Evolutionary conservation across 2,329 filamentous ascomycete genomes (phyloP), one percentile per base, ranked within the genome.

Genomic region (Botrytis sinoallii): DNA sequence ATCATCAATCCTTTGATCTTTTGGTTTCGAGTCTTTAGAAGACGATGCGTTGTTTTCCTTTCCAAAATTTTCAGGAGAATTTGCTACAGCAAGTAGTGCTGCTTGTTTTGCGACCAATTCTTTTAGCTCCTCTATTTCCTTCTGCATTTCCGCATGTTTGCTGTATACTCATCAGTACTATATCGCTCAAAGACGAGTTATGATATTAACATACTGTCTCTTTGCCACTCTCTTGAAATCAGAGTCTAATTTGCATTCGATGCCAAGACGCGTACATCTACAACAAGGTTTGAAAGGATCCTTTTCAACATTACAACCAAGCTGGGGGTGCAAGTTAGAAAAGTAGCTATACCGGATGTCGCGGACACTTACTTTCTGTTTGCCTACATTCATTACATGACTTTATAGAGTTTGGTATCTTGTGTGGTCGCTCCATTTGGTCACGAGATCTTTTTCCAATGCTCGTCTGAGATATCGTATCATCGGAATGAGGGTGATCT

Each of bases 221-320:
- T 91, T 91, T 66, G 89, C 90, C 48, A 91, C 84, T 75, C 90
- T 87, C 83, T 90, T 91, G 84, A 92, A 92, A 81, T 90, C 90
- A 75, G 88, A 87, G 79, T 91, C 89, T 80, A 92, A 91, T 78
- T 89, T 89, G 82, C 90, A 92, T 72, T 86, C 85, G 57, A 91
- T 86, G 75, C 86, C 86, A 73, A 91, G 85, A 77, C 90, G 90
- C 75, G 85, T 84, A 81, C 90, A 92, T 75, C 90, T 86, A 55
- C 85, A 86, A 82, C 90, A 92, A 70, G 86, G 84, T 75, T 85
- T 84, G 82, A 89, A 91, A 18, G 89, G 89, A 64, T 90, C 88
- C 79, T 90, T 88, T 73, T 88, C 83, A 75, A 91, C 90, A 83
- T 92, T 89, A 83, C 90, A 92, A 79, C 88, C 88, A 75, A 92